Conservation (phyloP, 805 yeast genomes). For the Pichia thaimueangensis region DNA sequence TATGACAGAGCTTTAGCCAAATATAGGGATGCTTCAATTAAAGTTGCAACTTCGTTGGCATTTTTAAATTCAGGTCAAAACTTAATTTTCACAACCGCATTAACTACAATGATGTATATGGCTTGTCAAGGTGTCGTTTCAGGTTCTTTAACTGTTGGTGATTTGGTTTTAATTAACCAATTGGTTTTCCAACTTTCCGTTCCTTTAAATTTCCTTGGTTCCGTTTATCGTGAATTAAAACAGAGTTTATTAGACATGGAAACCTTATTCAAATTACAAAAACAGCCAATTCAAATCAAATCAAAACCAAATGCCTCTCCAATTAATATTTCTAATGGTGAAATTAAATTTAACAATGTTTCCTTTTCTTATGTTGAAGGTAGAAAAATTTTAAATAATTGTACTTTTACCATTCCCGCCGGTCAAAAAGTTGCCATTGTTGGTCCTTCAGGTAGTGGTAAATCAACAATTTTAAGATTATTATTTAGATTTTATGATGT, state of each 20-base stretch:
- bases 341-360: conserved; percentile 83
- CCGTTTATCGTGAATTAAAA: conserved; percentile 90
- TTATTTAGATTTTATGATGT: conserved; percentile 90
- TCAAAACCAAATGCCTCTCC: conserved; percentile 61
- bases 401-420: conserved; percentile 79
- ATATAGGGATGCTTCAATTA: conserved; percentile 70
- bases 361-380: conserved; percentile 89
- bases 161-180: conserved; percentile 89
- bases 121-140: conserved; percentile 89
- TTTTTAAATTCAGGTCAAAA: conserved; percentile 76
- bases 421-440: conserved; percentile 91
- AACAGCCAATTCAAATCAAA: conserved; percentile 58
- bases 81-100: conserved; percentile 75
- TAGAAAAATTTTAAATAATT: conserved; percentile 76
- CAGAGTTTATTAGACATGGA: conserved; percentile 96
- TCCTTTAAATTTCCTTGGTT: conserved; percentile 89
- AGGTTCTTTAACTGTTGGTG: conserved; percentile 86
- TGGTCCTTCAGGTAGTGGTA: conserved; percentile 95
- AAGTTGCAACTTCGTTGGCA: conserved; percentile 80
- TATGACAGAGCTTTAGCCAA: conserved; percentile 68
- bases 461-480: conserved; percentile 78
- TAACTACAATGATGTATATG: conserved; percentile 97
- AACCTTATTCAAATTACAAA: conserved; percentile 79
- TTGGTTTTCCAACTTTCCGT: conserved; percentile 93
- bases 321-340: conserved; percentile 58